Base-by-base conservation (phyloP, 73 alveolate genomes). In the Loxodes magnus region DNA sequence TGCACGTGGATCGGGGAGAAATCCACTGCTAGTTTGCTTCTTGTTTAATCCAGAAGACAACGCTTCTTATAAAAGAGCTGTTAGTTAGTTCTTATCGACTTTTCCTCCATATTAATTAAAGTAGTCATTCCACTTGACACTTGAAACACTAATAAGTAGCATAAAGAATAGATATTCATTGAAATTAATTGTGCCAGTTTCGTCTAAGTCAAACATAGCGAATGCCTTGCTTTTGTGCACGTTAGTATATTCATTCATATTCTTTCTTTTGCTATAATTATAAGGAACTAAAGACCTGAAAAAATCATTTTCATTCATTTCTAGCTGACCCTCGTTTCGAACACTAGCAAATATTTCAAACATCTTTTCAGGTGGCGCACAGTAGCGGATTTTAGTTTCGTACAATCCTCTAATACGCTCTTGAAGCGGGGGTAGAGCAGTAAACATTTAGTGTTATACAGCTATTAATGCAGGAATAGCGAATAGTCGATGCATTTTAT, bases 101-200 rank as follows among this genome's bases (percentile, higher is more conserved):
- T 24, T 42, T 25, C 26, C 58, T 9, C 46, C 68, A 33, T 62
- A 42, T 12, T 39, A 30, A 19, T 29, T 43, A 33, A 46, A 46
- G 43, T 33, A 24, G 41, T 53, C 63, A 23, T 48, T 23, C 43
- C 68, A 57, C 17, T 51, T 57, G 25, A 33, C 48, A 43, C 21
- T 38, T 16, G 67, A 24, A 12, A 64, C 57, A 7, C 74, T 58
- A 31, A 78, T 43, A 43, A 78, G 21, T 23, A 81, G 69, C 39
- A 72, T 54, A 43, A 78, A 78, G 77, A 78, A 78, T 65, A 78
- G 49, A 61, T 60, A 78, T 57, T 78, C 92, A 4, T 79, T 56
- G 64, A 72, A 78, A 37, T 64, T 59, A 9, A 78, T 64, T 4
- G 25, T 64, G 33, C 84, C 82, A 33, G 71, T 82, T 4, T 36